These are phyloP conservation scores for Trametes pubescens DNA, from an alignment of 1,284 basidiomycete species.

Conservation along the genomic window DNA sequence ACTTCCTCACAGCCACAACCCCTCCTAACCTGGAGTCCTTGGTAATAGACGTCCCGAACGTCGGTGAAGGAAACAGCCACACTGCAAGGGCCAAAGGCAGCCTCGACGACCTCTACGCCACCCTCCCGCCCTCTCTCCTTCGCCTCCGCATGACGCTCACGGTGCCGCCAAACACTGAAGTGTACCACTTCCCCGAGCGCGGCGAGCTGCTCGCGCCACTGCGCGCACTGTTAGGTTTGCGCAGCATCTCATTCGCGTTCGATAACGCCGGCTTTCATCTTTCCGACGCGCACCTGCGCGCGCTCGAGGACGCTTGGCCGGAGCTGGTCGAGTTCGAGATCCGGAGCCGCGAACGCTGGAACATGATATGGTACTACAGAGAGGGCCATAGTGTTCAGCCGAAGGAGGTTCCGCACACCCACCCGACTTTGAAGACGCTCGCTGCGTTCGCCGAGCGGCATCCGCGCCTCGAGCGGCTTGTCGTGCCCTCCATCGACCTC, in stretches of 20 bases:
- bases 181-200: conserved; percentile 1
- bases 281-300: background rate
- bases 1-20: conserved; percentile 5
- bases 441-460: conserved; percentile 12
- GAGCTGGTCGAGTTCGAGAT: conserved; percentile 7
- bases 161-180: background rate
- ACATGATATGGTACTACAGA: background rate
- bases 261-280: background rate
- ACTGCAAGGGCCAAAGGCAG: background rate
- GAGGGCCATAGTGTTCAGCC: background rate
- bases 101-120: background rate
- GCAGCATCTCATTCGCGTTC: background rate
- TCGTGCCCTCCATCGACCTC: conserved; percentile 11
- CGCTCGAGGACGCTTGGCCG: conserved; percentile 8
- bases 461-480: conserved; percentile 3
- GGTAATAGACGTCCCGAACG: background rate
- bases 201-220: background rate
- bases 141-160: background rate
- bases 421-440: conserved; percentile 9
- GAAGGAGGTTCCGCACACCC: background rate
- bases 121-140: background rate
- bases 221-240: background rate
- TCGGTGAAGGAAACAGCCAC: background rate
- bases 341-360: background rate
- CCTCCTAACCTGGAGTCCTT: conserved; percentile 5